phyloP scores from a whole-genome alignment of 208 protist genomes.

The Leptomonas seymouri region DNA sequence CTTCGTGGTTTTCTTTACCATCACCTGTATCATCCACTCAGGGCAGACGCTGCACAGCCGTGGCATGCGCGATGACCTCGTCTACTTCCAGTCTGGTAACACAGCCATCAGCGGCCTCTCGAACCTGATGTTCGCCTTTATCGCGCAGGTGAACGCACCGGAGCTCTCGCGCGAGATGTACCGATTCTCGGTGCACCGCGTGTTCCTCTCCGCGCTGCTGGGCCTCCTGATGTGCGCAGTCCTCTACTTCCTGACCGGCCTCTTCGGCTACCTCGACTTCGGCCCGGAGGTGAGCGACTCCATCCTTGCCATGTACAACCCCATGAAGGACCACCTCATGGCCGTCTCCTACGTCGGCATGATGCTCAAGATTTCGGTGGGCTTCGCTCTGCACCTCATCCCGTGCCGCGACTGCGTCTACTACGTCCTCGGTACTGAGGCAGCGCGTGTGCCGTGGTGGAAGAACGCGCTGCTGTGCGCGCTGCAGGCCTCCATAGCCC shows the following conservation, averaged over 20 bases:
- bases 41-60: constrained; percentile 24
- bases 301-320: constrained; percentile 67
- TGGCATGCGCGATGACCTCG: constrained; percentile 42
- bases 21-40: constrained; percentile 62
- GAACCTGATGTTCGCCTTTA: constrained; percentile 67
- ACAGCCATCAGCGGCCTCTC: constrained; percentile 59
- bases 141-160: constrained; percentile 70
- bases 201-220: constrained; percentile 46
- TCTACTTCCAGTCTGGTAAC: constrained; percentile 56
- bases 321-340: constrained; percentile 54
- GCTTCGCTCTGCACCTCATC: constrained; percentile 59
- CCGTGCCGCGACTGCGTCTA: constrained; percentile 65
- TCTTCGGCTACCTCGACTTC: constrained; percentile 90
- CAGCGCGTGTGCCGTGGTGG: constrained; percentile 45
- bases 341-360: constrained; percentile 64
- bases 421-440: constrained; percentile 43
- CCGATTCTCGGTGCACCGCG: constrained; percentile 42
- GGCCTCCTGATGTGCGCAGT: constrained; percentile 48
- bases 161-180: constrained; percentile 70
- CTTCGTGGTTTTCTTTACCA: constrained; percentile 74
- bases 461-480: constrained; percentile 47
- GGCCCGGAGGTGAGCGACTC: constrained; percentile 44
- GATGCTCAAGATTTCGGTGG: constrained; percentile 75
- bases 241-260: constrained; percentile 73
- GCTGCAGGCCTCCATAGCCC: constrained; percentile 30